Conservation (phyloP, 768 basidiomycete species). For the Amanita inopinata region DNA sequence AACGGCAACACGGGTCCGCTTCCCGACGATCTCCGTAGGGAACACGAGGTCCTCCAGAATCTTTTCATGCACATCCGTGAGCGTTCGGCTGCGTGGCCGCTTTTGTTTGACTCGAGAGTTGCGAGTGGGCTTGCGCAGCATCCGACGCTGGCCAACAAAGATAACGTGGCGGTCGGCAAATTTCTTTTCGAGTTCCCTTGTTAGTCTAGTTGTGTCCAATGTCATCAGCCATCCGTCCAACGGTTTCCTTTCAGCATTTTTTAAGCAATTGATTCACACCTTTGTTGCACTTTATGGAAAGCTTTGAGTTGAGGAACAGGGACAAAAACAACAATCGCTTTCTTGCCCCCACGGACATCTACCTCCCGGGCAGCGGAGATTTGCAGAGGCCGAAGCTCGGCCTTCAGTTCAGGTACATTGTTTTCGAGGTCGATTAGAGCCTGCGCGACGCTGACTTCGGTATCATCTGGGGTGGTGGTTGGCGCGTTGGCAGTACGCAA, state of each 20-base stretch:
- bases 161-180: conserved; percentile 99
- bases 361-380: conserved; percentile 99
- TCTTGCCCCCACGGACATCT: conserved; percentile 98
- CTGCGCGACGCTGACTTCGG: conserved; percentile 86
- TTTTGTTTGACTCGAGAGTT: conserved; percentile 91
- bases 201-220: conserved; percentile 50
- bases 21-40: conserved; percentile 98
- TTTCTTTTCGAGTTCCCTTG: conserved; percentile 99
- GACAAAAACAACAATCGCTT: conserved; percentile 98
- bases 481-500: conserved; percentile 95
- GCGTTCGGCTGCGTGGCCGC: conserved; percentile 92
- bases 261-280: too few relatives aligned
- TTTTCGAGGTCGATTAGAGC: conserved; percentile 96
- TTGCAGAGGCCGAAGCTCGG: conserved; percentile 89
- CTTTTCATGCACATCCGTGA: conserved; percentile 96
- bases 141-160: conserved; percentile 96
- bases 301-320: conserved; percentile 97
- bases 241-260: conserved; percentile 5
- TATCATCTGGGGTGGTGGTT: conserved; percentile 79
- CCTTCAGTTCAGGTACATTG: conserved; percentile 97
- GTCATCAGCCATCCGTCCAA: conserved; percentile 10
- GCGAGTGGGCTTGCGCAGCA: conserved; percentile 95
- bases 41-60: conserved; percentile 98
- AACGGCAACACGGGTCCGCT: conserved; percentile 87
- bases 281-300: conserved; percentile 95